These are phyloP conservation scores for Dalechampia spathulata DNA, from an alignment of 441 rosid species.

Conservation along the genomic window DNA sequence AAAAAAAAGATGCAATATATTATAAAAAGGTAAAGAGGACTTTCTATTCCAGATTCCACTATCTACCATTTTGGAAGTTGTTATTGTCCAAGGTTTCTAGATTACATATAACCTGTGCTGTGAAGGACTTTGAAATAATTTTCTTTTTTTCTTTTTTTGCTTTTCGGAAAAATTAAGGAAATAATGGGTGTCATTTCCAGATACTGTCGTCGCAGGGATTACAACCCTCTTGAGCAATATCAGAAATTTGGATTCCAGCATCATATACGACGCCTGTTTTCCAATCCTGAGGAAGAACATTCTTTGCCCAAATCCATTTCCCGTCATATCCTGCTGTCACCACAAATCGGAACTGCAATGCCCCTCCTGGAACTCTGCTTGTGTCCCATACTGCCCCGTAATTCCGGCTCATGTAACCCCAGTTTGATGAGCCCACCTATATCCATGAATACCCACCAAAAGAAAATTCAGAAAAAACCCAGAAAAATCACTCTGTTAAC, in stretches of 20 bases:
- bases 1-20: no score
- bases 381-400: conserved; percentile 83
- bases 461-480: no score
- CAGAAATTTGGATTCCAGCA: conserved; percentile 62
- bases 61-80: no score
- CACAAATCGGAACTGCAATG: conserved; percentile 64
- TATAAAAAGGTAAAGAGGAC: no score
- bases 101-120: no score
- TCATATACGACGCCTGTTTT: conserved; percentile 50
- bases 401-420: conserved; percentile 69
- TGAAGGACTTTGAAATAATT: no score
- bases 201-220: conserved; percentile 42
- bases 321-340: conserved; percentile 81
- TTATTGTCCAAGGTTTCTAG: no score
- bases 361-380: conserved; percentile 58
- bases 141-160: no score
- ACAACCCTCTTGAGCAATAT: conserved; percentile 86
- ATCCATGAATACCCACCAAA: neutral
- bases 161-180: no score
- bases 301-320: conserved; percentile 62
- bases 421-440: conserved; percentile 57
- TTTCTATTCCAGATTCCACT: no score
- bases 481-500: no score
- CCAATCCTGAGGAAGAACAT: conserved; percentile 72
- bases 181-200: conserved; percentile 60